Percentiles rank a stretch among this genome's conserved stretches.
These are phyloP conservation scores for Protomyces macrosporus DNA, from an alignment of 1,139 yeast species.

Conservation along the genomic window DNA sequence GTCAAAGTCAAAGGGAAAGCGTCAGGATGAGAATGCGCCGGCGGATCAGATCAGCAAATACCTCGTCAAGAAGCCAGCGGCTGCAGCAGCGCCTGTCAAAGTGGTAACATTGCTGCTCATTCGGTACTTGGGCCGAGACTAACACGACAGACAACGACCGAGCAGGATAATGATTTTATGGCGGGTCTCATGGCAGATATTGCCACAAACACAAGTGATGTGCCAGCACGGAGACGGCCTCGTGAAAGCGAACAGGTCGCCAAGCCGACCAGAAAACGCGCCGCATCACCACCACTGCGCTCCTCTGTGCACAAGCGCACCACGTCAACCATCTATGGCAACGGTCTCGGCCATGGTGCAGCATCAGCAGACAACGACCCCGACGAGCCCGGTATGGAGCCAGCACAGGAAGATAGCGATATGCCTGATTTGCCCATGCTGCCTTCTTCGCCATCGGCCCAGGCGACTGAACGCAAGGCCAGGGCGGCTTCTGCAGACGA, in stretches of 20 bases:
- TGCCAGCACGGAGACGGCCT: neutral
- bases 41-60: constrained; percentile 14
- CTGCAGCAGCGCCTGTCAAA: neutral
- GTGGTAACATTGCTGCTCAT: neutral
- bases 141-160: constrained; percentile 22
- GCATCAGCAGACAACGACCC: neutral
- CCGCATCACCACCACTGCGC: constrained; percentile 9
- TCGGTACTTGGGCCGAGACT: neutral
- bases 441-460: constrained; percentile 20
- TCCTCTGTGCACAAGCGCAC: constrained; percentile 18
- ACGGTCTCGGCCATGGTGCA: neutral
- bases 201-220: constrained; percentile 21
- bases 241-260: neutral
- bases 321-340: neutral
- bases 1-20: constrained; percentile 34
- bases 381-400: neutral
- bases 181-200: constrained; percentile 36
- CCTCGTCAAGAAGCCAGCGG: constrained; percentile 14
- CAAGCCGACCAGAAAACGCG: neutral
- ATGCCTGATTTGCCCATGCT: neutral
- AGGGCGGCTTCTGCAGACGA: constrained; percentile 23
- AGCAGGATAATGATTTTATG: constrained; percentile 37
- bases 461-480: neutral
- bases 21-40: constrained; percentile 14
- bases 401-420: neutral